phyloP scores from a whole-genome alignment of 495 filamentous ascomycete species.

The Delitschia confertaspora region DNA sequence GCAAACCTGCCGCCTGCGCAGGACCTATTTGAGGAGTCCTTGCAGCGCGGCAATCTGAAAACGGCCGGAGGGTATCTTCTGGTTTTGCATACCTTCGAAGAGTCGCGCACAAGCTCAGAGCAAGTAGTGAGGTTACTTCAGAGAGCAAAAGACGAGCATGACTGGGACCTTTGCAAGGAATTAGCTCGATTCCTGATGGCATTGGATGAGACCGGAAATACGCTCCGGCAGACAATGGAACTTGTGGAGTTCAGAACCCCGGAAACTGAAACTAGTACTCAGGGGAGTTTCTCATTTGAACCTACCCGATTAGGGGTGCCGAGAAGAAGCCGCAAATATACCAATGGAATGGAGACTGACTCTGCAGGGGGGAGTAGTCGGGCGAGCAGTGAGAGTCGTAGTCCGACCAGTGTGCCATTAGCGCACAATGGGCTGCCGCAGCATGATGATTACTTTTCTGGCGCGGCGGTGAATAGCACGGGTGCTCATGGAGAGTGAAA shows the following conservation, averaged over 20 bases:
- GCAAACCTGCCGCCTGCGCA: conserved; percentile 79
- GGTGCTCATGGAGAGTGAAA: too few species aligned
- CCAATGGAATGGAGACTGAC: conserved; percentile 2
- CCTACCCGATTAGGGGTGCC: conserved; percentile 13
- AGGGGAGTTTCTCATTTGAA: conserved; percentile 6
- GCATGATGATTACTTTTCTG: conserved; percentile 18
- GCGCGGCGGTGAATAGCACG: background rate
- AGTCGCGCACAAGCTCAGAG: conserved; percentile 58
- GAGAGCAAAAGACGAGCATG: conserved; percentile 70
- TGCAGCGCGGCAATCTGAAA: conserved; percentile 76
- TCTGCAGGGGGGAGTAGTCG: conserved; percentile 3
- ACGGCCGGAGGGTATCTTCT: conserved; percentile 94
- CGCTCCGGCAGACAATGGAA: conserved; percentile 67
- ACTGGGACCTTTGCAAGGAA: conserved; percentile 97
- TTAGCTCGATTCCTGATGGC: conserved; percentile 87
- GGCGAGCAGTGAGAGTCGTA: conserved; percentile 8
- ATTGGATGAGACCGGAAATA: conserved; percentile 77
- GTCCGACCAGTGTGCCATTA: conserved; percentile 9
- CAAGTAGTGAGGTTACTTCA: conserved; percentile 74
- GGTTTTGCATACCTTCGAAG: conserved; percentile 90
- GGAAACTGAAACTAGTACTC: conserved; percentile 26
- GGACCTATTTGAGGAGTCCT: conserved; percentile 82
- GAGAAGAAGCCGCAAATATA: conserved; percentile 1
- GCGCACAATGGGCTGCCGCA: background rate
- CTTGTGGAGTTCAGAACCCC: conserved; percentile 52